Base-by-base conservation (phyloP, 1,284 basidiomycete species). In the Tetrapyrgos nigripes region DNA sequence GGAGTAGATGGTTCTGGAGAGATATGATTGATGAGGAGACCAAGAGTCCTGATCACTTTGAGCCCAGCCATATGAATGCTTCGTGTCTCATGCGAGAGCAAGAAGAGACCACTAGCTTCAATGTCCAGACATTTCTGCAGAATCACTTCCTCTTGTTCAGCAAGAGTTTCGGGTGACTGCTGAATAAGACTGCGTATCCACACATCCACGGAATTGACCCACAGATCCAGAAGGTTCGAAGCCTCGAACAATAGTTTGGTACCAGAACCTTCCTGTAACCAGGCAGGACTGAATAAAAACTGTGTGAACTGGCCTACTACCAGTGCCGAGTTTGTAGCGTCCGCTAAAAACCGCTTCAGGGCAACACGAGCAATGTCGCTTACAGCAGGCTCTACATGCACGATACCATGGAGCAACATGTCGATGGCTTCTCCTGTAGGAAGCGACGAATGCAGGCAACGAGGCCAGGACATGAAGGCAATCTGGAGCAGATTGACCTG, bases 381-480 rank as follows among this genome's bases (percentile, higher is more conserved):
- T 3, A 97, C 79, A 1, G 75, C 70, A 1, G 92, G 90, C 63
- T 98, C 94, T 24, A 96, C 87, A 65, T 96, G 95, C 37, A 94
- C 83, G 23, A 94, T 83, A 0, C 92, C 92, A 21, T 88, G 85
- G 49, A 96, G 82, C 23, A 97, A 83, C 77, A 95, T 88, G 63
- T 94, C 89, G 52, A 96, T 82, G 0, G 89, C 85, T 50, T 90
- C 89, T 4, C 81, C 74, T 54, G 91, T 73, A 54, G 81, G 73
- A 53, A 85, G 76, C 53, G 81, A 79, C 0, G 72, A n/a, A 62
- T 89, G 85, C 28, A 96, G 79, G 63, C 88, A 91, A 8, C 94
- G 85, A 0, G 96, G 96, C 87, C 96, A 93, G 3, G 92, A 84
- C 59, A 93, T 89, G 70, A 97, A 92, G 68, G 92, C 88, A 0